phyloP scores from a whole-genome alignment of 164 flowering plant species.

The Chimonanthus salicifolius region DNA sequence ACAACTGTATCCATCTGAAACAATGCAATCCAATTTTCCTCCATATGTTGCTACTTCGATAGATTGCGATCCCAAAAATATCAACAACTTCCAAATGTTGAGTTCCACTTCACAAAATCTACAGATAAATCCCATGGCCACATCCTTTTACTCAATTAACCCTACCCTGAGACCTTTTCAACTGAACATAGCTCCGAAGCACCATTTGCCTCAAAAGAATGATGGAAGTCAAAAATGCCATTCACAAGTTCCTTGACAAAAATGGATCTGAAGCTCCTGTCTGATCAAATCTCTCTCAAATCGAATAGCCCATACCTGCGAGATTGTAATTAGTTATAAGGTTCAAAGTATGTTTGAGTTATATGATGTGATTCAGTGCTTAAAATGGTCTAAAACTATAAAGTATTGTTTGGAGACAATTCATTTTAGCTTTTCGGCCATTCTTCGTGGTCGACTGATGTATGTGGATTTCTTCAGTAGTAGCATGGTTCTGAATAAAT shows the following conservation, averaged over 20 bases:
- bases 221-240: conserved; percentile 11
- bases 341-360: neutral
- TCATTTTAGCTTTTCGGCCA: neutral
- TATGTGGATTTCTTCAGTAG: neutral
- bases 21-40: conserved; percentile 27
- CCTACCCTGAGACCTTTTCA: conserved; percentile 37
- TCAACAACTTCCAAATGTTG: conserved; percentile 40
- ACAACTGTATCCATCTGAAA: conserved; percentile 32
- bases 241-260: neutral
- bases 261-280: neutral
- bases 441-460: no score
- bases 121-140: conserved; percentile 24
- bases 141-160: conserved; percentile 20
- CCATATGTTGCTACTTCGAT: conserved; percentile 16
- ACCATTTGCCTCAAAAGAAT: conserved; percentile 21
- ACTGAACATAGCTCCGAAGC: conserved; percentile 20
- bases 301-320: neutral
- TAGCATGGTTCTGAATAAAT: neutral
- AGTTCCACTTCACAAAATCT: conserved; percentile 30
- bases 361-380: neutral
- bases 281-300: neutral
- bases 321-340: neutral
- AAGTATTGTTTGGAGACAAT: neutral
- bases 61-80: conserved; percentile 38
- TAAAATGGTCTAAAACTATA: neutral